These are phyloP conservation scores for Pythium sp. DNA, from an alignment of 352 stramenopile genomes.

Conservation along the genomic window DNA sequence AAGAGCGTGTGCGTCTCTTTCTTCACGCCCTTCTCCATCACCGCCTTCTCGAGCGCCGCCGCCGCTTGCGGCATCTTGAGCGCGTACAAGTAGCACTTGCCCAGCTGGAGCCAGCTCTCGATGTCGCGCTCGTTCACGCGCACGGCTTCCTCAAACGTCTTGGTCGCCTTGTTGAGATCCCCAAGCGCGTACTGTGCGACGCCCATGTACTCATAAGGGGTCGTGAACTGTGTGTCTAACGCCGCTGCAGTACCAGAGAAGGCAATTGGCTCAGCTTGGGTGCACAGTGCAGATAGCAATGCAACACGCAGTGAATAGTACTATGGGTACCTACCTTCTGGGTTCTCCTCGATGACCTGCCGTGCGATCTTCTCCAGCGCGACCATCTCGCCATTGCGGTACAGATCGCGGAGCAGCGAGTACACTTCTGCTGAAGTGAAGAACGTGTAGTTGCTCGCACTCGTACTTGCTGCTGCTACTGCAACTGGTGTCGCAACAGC, in stretches of 20 bases:
- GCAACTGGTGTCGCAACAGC: not conserved
- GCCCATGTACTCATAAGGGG: constrained; percentile 65
- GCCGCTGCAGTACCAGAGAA: not conserved
- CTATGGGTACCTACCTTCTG: constrained; percentile 21
- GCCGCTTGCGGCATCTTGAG: constrained; percentile 41
- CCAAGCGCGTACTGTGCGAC: constrained; percentile 70
- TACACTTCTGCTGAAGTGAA: constrained; percentile 29
- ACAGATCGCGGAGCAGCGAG: constrained; percentile 31
- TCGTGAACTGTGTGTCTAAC: constrained; percentile 35
- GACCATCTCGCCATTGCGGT: constrained; percentile 41
- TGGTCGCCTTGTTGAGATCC: constrained; percentile 48
- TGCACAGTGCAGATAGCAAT: not conserved
- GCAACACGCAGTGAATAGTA: not conserved
- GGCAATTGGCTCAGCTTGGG: not conserved
- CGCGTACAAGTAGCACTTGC: constrained; percentile 67
- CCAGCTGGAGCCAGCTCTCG: constrained; percentile 63
- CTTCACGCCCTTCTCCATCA: constrained; percentile 35
- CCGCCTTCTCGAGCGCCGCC: constrained; percentile 42
- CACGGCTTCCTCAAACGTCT: constrained; percentile 58
- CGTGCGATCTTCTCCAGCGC: constrained; percentile 38
- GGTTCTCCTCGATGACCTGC: constrained; percentile 43
- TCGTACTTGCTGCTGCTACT: not conserved
- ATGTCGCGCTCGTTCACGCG: constrained; percentile 42
- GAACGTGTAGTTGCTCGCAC: not conserved
- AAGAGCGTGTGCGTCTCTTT: constrained; percentile 43